These are phyloP conservation scores for Pseudogymnoascus sp. DNA, from an alignment of 2,329 filamentous ascomycete genomes.

Conservation along the genomic window DNA sequence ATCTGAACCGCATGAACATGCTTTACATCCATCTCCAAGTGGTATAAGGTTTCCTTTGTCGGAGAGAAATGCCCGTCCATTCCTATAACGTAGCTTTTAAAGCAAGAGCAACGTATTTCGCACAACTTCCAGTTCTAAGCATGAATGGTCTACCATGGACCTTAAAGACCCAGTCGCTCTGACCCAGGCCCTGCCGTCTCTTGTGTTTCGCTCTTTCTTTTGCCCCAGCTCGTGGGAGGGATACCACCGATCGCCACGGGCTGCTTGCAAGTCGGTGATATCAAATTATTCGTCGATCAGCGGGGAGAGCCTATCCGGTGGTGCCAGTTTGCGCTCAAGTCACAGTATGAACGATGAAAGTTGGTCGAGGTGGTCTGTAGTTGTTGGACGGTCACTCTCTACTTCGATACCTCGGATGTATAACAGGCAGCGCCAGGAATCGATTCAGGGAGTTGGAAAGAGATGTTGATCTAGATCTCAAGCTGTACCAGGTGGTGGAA, in stretches of 20 bases:
- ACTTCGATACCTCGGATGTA: neutral
- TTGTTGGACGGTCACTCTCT: neutral
- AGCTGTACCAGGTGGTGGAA: neutral
- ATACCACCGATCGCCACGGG: neutral
- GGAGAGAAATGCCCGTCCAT: constrained; percentile 59
- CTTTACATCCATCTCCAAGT: constrained; percentile 64
- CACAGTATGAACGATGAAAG: neutral
- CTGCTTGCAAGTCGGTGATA: neutral
- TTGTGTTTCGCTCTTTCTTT: neutral
- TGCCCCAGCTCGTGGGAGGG: neutral
- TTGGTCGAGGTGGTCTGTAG: neutral
- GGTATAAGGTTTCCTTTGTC: constrained; percentile 58
- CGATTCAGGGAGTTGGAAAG: neutral
- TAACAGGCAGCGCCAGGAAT: neutral
- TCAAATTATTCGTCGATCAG: constrained; percentile 1
- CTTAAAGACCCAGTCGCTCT: constrained; percentile 1
- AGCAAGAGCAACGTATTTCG: neutral
- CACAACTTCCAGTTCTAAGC: neutral
- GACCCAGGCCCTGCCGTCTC: neutral
- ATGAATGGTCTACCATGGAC: constrained; percentile 6
- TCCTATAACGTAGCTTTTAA: neutral
- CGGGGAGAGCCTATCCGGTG: neutral
- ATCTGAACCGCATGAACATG: constrained; percentile 58
- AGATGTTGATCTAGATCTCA: neutral
- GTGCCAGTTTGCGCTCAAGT: neutral